Conservation (phyloP, 2,329 filamentous ascomycete species). For the Paraconiothyrium brasiliense region DNA sequence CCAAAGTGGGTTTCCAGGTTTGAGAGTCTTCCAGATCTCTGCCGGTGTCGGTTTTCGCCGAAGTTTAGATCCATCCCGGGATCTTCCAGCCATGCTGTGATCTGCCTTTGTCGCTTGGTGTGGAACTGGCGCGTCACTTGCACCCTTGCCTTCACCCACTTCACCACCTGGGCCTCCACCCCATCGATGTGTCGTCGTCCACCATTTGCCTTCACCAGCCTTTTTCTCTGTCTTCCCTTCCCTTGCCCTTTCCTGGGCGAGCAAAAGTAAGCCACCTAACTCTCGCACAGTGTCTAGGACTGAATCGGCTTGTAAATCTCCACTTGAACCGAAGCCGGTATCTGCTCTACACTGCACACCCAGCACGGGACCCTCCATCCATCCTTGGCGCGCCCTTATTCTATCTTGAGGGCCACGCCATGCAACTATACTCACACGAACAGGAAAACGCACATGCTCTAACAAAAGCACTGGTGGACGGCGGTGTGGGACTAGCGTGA, state of each 20-base stretch:
- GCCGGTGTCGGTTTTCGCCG: slow-evolving; percentile 56
- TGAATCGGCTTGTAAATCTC: slow-evolving; percentile 40
- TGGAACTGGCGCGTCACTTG: slow-evolving; percentile 35
- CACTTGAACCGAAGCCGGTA: slow-evolving; percentile 59
- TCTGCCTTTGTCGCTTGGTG: slow-evolving; percentile 41
- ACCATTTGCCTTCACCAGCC: slow-evolving; percentile 68
- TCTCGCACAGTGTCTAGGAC: slow-evolving; percentile 66
- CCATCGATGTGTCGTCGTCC: slow-evolving; percentile 65
- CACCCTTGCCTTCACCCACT: slow-evolving; percentile 45
- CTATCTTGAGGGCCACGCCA: slow-evolving; percentile 64
- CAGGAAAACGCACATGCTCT: slow-evolving; percentile 63
- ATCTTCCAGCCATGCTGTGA: slow-evolving; percentile 45
- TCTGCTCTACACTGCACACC: slow-evolving; percentile 65
- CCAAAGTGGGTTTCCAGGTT: slow-evolving; percentile 62
- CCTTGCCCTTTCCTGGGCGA: slow-evolving; percentile 69
- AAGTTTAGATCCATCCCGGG: slow-evolving; percentile 39
- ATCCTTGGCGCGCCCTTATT: slow-evolving; percentile 61
- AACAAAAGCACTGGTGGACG: slow-evolving; percentile 59
- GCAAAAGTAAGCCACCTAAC: slow-evolving; percentile 64
- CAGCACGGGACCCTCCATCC: slow-evolving; percentile 67
- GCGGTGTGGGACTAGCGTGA: slow-evolving; percentile 59
- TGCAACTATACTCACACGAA: slow-evolving; percentile 64
- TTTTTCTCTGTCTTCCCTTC: slow-evolving; percentile 61
- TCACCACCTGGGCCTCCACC: slow-evolving; percentile 63
- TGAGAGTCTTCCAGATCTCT: slow-evolving; percentile 64